A percentile compares a stretch with the other conserved stretches of the same genome.
Evolutionary conservation across 306 rosid genomes (phyloP).

Genomic region (Chamaecrista fasciculata): DNA sequence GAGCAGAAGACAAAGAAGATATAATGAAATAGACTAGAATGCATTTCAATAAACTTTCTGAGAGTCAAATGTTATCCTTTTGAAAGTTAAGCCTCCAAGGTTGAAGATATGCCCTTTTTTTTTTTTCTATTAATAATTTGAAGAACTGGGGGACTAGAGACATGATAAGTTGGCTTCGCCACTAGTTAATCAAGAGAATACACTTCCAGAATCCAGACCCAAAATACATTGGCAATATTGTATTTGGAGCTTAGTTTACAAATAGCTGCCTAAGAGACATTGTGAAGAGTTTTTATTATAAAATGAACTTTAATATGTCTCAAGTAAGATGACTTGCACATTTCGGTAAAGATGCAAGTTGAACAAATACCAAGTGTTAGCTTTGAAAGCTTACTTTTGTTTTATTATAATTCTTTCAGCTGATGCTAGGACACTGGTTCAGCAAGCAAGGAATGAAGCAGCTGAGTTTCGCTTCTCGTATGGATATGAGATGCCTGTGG

Average conservation of each 20-base stretch:
- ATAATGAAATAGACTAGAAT: background rate
- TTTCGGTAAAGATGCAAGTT: background rate
- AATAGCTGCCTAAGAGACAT: background rate
- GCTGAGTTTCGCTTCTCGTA: constrained; percentile 91
- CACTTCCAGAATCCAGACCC: background rate
- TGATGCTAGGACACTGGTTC: constrained; percentile 95
- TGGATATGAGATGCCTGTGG: constrained; percentile 96
- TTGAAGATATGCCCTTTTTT: background rate
- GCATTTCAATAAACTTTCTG: background rate
- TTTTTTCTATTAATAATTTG: background rate
- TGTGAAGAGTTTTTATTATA: background rate
- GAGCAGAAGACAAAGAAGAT: background rate
- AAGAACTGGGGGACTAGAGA: background rate
- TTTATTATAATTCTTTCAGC: constrained; percentile 58
- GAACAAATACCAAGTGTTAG: background rate
- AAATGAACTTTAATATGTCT: background rate
- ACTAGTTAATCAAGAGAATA: background rate
- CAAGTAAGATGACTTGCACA: background rate
- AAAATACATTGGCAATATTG: constrained; percentile 10
- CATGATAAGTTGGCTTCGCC: background rate
- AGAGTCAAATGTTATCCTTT: background rate
- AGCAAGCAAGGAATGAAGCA: constrained; percentile 97
- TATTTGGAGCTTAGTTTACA: constrained; percentile 2
- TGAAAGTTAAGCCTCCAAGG: background rate
- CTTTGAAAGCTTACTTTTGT: constrained; percentile 18